A percentile compares a stretch with the other conserved stretches of the same genome.
These are phyloP conservation scores for Chlamydomonas sp. DNA, from an alignment of 139 green algal species.

Conservation along the genomic window DNA sequence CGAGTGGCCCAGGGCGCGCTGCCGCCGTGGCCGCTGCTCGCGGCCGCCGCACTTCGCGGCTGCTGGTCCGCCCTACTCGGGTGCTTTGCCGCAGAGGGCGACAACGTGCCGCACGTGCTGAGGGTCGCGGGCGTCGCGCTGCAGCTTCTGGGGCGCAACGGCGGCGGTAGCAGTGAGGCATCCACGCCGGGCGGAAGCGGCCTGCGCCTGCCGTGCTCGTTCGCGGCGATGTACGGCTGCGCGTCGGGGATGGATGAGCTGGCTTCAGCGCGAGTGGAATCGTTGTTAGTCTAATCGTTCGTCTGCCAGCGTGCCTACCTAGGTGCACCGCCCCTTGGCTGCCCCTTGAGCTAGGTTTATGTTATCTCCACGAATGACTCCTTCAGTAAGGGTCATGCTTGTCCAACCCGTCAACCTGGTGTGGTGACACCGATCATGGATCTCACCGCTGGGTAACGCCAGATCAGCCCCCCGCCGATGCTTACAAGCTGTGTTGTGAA, in stretches of 20 bases:
- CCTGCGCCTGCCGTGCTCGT: constrained; percentile 6
- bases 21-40: constrained; percentile 53
- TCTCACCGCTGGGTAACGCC: too few relatives aligned
- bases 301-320: too few relatives aligned
- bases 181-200: background rate
- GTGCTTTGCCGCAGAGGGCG: constrained; percentile 49
- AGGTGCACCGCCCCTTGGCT: too few relatives aligned
- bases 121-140: constrained; percentile 19
- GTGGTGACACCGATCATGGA: too few relatives aligned
- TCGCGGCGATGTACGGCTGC: constrained; percentile 6
- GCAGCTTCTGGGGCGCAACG: constrained; percentile 14
- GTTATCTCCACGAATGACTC: too few relatives aligned
- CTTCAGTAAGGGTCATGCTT: too few relatives aligned
- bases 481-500: too few relatives aligned
- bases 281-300: too few relatives aligned
- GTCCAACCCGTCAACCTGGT: too few relatives aligned
- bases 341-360: too few relatives aligned
- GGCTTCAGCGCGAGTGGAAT: too few relatives aligned
- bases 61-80: constrained; percentile 26
- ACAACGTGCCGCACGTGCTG: constrained; percentile 49
- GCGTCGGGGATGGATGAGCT: background rate
- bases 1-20: constrained; percentile 25
- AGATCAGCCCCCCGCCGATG: too few relatives aligned
- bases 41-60: background rate
- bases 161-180: constrained; percentile 2